Evolutionary conservation across 768 basidiomycete species (phyloP).

Genomic region (Phanerodontia chrysosporium): DNA sequence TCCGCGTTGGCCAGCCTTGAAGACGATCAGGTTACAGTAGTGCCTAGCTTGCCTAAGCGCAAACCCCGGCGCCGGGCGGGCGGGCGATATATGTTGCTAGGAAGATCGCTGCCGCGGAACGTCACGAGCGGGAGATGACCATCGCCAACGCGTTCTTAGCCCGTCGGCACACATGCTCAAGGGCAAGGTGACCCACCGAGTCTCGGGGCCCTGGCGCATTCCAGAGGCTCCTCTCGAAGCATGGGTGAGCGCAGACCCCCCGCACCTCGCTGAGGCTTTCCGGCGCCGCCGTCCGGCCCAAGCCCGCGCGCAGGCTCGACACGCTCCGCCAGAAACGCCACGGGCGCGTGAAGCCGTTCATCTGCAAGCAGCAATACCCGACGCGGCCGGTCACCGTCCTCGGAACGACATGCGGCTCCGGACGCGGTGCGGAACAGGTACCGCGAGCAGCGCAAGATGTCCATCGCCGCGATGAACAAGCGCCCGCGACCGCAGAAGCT

Average conservation of each 20-base stretch:
- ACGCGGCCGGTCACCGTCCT: neutral
- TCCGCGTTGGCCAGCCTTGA: too few species aligned
- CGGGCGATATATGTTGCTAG: neutral
- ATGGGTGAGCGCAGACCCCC: conserved; percentile 27
- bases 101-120: neutral
- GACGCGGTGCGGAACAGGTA: neutral
- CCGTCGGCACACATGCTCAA: conserved; percentile 40
- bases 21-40: too few species aligned
- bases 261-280: conserved; percentile 41
- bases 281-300: neutral
- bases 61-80: neutral
- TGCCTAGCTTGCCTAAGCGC: neutral
- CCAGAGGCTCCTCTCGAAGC: neutral
- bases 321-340: neutral
- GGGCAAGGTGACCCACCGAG: conserved; percentile 37
- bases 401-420: neutral
- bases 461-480: neutral
- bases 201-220: neutral
- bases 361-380: neutral
- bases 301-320: neutral
- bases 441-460: neutral
- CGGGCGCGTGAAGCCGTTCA: neutral
- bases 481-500: neutral
- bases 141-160: neutral
- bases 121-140: neutral